phyloP scores from a whole-genome alignment of 2,329 filamentous ascomycete species.

The Penicillium sp. region DNA sequence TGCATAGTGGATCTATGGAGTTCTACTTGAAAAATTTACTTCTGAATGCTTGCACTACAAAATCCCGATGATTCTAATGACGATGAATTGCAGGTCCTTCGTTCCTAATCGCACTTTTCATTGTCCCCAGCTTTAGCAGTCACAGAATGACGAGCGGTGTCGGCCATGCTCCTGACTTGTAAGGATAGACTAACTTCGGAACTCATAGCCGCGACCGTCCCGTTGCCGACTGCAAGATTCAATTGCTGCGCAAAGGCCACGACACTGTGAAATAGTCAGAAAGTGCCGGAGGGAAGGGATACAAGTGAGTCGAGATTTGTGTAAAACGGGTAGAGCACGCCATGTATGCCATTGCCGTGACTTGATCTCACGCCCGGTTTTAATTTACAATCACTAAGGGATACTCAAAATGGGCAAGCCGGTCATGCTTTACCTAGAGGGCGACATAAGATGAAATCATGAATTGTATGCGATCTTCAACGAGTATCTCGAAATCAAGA shows the following conservation, averaged over 20 bases:
- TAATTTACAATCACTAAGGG: neutral
- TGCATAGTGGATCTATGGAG: neutral
- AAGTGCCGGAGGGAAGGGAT: slow-evolving; percentile 8
- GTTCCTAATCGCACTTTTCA: neutral
- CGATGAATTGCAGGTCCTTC: neutral
- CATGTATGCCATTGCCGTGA: neutral
- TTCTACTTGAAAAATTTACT: too few relatives aligned
- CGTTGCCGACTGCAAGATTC: slow-evolving; percentile 9
- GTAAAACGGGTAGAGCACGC: neutral
- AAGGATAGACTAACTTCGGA: slow-evolving; percentile 6
- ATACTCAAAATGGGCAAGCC: slow-evolving; percentile 29
- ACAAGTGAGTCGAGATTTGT: neutral
- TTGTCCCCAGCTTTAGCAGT: neutral
- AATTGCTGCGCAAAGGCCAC: neutral
- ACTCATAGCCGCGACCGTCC: slow-evolving; percentile 12
- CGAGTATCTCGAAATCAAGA: slow-evolving; percentile 35
- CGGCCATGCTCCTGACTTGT: neutral
- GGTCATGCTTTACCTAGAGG: slow-evolving; percentile 46
- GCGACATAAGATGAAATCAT: slow-evolving; percentile 50
- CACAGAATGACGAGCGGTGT: neutral
- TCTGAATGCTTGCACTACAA: neutral
- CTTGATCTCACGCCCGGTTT: neutral
- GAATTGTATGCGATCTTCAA: slow-evolving; percentile 43
- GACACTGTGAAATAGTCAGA: neutral
- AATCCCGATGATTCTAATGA: neutral